These are phyloP conservation scores for Ophiosphaerella herpotricha DNA, from an alignment of 2,329 filamentous ascomycete species.

Conservation along the genomic window DNA sequence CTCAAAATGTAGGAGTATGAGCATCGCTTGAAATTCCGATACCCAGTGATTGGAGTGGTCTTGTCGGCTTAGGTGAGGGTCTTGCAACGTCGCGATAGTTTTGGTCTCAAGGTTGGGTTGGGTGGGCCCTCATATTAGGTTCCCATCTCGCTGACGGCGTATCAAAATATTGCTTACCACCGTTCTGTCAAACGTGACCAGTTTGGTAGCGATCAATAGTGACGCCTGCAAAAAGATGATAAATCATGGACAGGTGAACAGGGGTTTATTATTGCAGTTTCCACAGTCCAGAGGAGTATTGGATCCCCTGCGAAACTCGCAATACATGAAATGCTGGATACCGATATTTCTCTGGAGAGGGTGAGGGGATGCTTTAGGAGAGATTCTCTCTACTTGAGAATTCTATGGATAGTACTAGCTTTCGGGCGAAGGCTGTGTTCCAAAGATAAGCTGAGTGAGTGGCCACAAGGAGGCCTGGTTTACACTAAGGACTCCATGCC, in stretches of 20 bases:
- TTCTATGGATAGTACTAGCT: too few relatives aligned
- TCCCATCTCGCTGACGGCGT: background rate
- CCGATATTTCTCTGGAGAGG: too few relatives aligned
- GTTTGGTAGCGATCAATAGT: too few relatives aligned
- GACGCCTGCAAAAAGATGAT: background rate
- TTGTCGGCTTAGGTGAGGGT: background rate
- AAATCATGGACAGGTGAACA: background rate
- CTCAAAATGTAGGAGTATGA: constrained; percentile 1
- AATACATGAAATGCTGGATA: too few relatives aligned
- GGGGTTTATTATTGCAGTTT: background rate
- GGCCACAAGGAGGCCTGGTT: too few relatives aligned
- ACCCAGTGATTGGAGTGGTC: background rate
- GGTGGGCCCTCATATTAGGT: background rate
- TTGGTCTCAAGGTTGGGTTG: background rate
- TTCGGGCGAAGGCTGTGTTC: too few relatives aligned
- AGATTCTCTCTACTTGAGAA: too few relatives aligned
- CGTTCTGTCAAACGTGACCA: background rate
- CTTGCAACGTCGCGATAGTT: background rate
- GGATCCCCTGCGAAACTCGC: too few relatives aligned
- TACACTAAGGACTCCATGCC: too few relatives aligned
- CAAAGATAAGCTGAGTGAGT: too few relatives aligned
- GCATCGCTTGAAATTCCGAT: background rate
- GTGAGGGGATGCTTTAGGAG: too few relatives aligned
- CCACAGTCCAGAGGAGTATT: too few relatives aligned
- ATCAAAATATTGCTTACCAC: background rate